phyloP scores from a whole-genome alignment of 2,329 filamentous ascomycete genomes.

The Monilinia aucupariae region DNA sequence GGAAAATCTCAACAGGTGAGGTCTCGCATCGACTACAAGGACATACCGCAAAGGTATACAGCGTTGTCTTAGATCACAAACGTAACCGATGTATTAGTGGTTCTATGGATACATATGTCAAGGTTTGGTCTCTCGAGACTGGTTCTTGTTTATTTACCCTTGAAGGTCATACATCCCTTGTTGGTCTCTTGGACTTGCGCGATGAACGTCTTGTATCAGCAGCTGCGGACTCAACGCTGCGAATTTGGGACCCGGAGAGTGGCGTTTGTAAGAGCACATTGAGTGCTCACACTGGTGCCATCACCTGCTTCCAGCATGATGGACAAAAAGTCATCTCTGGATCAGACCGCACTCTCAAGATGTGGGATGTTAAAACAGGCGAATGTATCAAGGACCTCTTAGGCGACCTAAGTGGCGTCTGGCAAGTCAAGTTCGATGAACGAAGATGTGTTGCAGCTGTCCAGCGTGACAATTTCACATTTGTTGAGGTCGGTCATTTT shows the following conservation, averaged over 20 bases:
- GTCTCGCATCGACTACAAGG: constrained; percentile 77
- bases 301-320: constrained; percentile 98
- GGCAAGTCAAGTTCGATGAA: constrained; percentile 98
- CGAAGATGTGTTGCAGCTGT: constrained; percentile 93
- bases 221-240: constrained; percentile 87
- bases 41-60: constrained; percentile 92
- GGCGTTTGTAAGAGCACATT: constrained; percentile 86
- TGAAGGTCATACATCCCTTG: constrained; percentile 86
- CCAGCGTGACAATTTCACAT: constrained; percentile 85
- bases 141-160: constrained; percentile 82
- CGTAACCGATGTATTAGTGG: constrained; percentile 95
- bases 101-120: constrained; percentile 96
- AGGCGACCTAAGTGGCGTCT: constrained; percentile 91
- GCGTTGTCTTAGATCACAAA: constrained; percentile 85
- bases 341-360: constrained; percentile 91
- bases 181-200: constrained; percentile 83
- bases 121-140: constrained; percentile 91
- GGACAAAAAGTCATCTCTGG: constrained; percentile 94
- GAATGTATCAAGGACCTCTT: constrained; percentile 90
- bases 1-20: constrained; percentile 95
- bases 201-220: constrained; percentile 90
- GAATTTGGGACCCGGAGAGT: constrained; percentile 94
- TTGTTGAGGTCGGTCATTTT: constrained; percentile 72
- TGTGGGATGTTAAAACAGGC: constrained; percentile 94
- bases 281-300: constrained; percentile 91